Evolutionary conservation across 306 rosid species (phyloP).

Genomic region (Sphenostylis stenocarpa): DNA sequence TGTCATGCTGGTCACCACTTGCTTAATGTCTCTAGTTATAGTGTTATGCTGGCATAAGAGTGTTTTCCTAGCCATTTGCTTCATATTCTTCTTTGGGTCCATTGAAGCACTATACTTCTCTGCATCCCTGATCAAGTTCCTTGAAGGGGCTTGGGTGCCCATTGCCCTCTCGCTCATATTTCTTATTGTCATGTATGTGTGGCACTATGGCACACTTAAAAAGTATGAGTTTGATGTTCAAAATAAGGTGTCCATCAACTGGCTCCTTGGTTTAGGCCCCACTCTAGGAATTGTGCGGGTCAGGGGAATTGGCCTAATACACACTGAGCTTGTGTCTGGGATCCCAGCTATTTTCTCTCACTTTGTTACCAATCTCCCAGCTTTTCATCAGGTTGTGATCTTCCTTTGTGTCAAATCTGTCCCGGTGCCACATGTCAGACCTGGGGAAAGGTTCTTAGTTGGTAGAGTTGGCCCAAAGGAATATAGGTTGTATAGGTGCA

Average conservation of each 20-base stretch:
- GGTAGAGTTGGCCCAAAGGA: conserved; percentile 98
- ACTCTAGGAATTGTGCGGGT: conserved; percentile 86
- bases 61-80: conserved; percentile 64
- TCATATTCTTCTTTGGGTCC: conserved; percentile 85
- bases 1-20: conserved; percentile 92
- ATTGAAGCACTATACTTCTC: conserved; percentile 97
- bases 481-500: conserved; percentile 82
- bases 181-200: conserved; percentile 77
- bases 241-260: conserved; percentile 91
- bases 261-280: conserved; percentile 86
- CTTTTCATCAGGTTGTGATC: conserved; percentile 93
- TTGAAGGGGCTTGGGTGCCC: conserved; percentile 98
- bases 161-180: conserved; percentile 87
- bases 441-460: conserved; percentile 87
- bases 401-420: conserved; percentile 97
- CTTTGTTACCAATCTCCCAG: conserved; percentile 95
- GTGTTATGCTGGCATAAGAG: conserved; percentile 88
- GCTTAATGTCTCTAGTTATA: conserved; percentile 96
- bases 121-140: conserved; percentile 94
- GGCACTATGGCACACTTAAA: conserved; percentile 95
- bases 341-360: conserved; percentile 97
- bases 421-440: conserved; percentile 91
- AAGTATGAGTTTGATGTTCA: conserved; percentile 94
- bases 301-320: conserved; percentile 90
- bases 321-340: conserved; percentile 92